Evolutionary conservation across 2,329 filamentous ascomycete genomes (phyloP), one percentile per base, ranked within the genome.

Genomic region (Fusarium solani-melongenae): DNA sequence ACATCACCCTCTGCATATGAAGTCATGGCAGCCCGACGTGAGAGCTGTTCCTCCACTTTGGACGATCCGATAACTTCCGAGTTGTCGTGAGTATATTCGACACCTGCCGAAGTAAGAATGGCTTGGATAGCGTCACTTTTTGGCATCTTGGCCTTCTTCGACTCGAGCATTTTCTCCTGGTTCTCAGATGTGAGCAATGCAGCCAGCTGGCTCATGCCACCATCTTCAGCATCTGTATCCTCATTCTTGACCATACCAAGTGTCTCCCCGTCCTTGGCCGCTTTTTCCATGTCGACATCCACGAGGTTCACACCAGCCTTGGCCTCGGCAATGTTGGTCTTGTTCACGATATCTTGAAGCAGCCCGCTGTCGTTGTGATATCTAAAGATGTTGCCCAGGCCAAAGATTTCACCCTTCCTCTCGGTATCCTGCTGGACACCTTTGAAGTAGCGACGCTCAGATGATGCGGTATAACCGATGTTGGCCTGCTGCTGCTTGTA

Each of bases 401-500:
- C 96, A 76, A 99, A 99, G 24, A 99, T 94, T 81, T 99, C 96
- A 17, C 96, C 96, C 76, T 96, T 96, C 73, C 95, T 91, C 31
- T 90, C 90, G 27, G 90, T 90, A 74, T 94, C 90, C 70, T 97
- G 92, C 82, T 98, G 96, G 0, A 98, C 94, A 44, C 96, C 96
- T 75, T 93, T 95, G 85, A 99, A 99, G 82, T 99, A 99, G 2
- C 96, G 91, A 5, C 96, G 91, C 82, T 99, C 96, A 6, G 92
- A 93, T 0, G 94, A 97, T 0, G 96, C 96, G 36, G 92, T 97
- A 82, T 99, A 98, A 1, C 94, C 96, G 67, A 99, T 98, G 78
- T 98, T 98, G 29, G 96, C 96, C 83, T 98, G 96, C 79, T 99
- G 96, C 80, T 99, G 96, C 82, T 99, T 99, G 87, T 99, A 99